phyloP scores from a whole-genome alignment of 768 basidiomycete genomes.

The Lyophyllum semitale region DNA sequence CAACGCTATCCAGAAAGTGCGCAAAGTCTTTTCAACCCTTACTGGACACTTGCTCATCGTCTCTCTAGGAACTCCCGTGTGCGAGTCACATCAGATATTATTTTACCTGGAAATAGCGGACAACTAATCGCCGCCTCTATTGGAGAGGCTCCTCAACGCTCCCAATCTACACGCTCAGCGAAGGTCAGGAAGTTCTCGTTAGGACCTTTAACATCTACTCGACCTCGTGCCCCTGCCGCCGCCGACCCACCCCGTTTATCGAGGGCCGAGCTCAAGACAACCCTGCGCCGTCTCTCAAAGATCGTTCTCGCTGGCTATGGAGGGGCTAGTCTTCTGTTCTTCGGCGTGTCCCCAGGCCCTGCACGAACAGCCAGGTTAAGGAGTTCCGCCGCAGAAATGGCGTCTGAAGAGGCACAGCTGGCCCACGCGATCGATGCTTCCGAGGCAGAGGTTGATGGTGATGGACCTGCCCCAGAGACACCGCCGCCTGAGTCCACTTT shows the following conservation, averaged over 20 bases:
- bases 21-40: neutral
- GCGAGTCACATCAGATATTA: constrained; percentile 72
- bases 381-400: constrained; percentile 41
- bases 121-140: constrained; percentile 84
- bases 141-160: constrained; percentile 52
- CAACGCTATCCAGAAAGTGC: constrained; percentile 36
- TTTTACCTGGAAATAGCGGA: constrained; percentile 65
- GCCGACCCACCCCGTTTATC: constrained; percentile 25
- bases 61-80: constrained; percentile 52
- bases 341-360: constrained; percentile 58
- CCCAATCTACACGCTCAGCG: constrained; percentile 28
- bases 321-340: constrained; percentile 79
- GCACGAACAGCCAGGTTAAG: constrained; percentile 26
- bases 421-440: constrained; percentile 70
- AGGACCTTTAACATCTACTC: constrained; percentile 7
- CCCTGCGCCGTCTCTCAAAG: constrained; percentile 78
- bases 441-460: constrained; percentile 63
- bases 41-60: neutral
- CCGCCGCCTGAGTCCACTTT: constrained; percentile 21
- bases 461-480: constrained; percentile 25
- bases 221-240: constrained; percentile 5
- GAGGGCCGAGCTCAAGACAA: constrained; percentile 59
- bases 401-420: constrained; percentile 61
- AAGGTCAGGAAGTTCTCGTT: constrained; percentile 13
- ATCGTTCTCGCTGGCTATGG: constrained; percentile 86